Conservation (phyloP, 148 eudicot genomes). For the Rhododendron vialii region DNA sequence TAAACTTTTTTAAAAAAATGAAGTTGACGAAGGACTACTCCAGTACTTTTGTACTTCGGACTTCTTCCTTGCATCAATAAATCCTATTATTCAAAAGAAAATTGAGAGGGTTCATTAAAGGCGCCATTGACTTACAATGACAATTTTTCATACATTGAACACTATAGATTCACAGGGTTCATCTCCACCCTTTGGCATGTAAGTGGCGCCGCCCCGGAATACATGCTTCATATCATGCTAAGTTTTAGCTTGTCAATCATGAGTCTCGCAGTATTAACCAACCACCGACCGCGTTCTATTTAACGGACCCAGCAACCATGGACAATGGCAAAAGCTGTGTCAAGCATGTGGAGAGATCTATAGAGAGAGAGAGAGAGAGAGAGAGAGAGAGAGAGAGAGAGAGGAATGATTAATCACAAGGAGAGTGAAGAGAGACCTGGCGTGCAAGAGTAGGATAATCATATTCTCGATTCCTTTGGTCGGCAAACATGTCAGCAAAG, state of each 20-base stretch:
- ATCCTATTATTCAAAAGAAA: background rate
- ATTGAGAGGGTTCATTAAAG: background rate
- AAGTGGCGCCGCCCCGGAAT: too few relatives aligned
- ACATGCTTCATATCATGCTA: background rate
- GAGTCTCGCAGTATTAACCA: background rate
- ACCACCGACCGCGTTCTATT: background rate
- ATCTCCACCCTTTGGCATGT: too few relatives aligned
- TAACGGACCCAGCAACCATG: background rate
- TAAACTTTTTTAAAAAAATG: too few relatives aligned
- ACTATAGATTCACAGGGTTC: background rate
- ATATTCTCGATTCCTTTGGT: background rate
- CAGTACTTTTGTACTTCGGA: background rate
- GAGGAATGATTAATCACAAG: background rate
- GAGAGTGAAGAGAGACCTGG: background rate
- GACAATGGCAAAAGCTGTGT: background rate
- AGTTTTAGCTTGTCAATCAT: background rate
- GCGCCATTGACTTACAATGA: background rate
- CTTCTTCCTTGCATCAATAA: background rate
- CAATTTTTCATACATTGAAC: background rate
- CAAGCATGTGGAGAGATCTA: background rate
- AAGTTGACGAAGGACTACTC: background rate
- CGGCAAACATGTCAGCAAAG: background rate
- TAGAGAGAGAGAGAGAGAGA: background rate
- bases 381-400: background rate
- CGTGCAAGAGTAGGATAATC: background rate